These are phyloP conservation scores for Podila clonocystis DNA, from an alignment of 192 early-diverging fungal species.

Conservation along the genomic window DNA sequence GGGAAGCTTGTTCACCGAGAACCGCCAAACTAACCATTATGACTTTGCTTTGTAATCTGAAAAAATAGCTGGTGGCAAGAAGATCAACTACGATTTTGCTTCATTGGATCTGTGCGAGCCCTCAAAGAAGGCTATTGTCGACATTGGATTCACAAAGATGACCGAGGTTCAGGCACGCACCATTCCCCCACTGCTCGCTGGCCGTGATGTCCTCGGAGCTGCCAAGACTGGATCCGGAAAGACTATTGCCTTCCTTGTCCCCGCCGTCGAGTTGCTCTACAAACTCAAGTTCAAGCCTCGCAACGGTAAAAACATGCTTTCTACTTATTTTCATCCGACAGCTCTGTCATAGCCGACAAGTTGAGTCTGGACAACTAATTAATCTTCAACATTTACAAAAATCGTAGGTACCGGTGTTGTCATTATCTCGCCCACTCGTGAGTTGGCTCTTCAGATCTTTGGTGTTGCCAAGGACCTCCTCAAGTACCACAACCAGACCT, in stretches of 20 bases:
- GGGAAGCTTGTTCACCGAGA: too few relatives aligned
- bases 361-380: too few relatives aligned
- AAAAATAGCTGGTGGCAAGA: conserved; percentile 23
- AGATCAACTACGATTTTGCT: conserved; percentile 72
- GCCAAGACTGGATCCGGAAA: conserved; percentile 99
- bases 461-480: conserved; percentile 97
- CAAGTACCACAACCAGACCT: conserved; percentile 96
- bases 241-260: conserved; percentile 96
- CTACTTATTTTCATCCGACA: not conserved
- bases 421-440: conserved; percentile 97
- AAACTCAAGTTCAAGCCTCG: conserved; percentile 96
- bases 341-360: not conserved
- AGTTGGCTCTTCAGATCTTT: conserved; percentile 98
- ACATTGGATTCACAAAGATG: conserved; percentile 95
- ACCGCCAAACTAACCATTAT: not conserved
- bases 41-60: not conserved
- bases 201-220: conserved; percentile 96
- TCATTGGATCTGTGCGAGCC: conserved; percentile 83
- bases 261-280: conserved; percentile 90
- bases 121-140: conserved; percentile 84
- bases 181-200: conserved; percentile 95
- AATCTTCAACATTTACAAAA: not conserved
- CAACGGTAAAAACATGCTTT: conserved; percentile 68
- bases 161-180: conserved; percentile 97
- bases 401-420: conserved; percentile 85